phyloP scores from a whole-genome alignment of 2,329 filamentous ascomycete species.

The Aureobasidium sp. region DNA sequence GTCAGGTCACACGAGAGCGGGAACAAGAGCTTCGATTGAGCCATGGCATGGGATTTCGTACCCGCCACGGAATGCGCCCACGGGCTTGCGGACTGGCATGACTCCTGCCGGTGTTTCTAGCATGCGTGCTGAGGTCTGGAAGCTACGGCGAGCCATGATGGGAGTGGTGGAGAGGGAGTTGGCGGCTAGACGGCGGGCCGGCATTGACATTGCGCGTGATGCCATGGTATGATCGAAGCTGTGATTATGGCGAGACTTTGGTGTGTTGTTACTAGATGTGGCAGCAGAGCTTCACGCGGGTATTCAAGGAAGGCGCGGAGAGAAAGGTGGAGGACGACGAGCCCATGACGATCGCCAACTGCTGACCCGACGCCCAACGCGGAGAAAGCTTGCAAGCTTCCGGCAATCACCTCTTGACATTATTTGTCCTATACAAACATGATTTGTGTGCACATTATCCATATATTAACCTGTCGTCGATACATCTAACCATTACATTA shows the following conservation, averaged over 20 bases:
- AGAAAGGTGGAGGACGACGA: no score
- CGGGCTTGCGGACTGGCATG: conserved; percentile 55
- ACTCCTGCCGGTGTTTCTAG: conserved; percentile 23
- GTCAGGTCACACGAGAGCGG: conserved; percentile 1
- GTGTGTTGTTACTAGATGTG: neutral
- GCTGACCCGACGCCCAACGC: no score
- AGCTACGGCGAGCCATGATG: conserved; percentile 27
- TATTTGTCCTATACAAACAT: no score
- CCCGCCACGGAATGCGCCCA: conserved; percentile 67
- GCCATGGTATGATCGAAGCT: conserved; percentile 4
- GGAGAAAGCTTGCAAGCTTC: no score
- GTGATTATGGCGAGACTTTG: neutral
- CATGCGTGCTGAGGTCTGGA: conserved; percentile 33
- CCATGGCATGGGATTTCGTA: no score
- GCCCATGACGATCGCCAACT: no score
- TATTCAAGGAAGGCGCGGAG: neutral
- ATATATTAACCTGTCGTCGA: no score
- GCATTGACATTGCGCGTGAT: conserved; percentile 4
- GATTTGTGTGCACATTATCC: no score
- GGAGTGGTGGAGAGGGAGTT: neutral
- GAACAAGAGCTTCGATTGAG: neutral
- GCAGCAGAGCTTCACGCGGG: no score
- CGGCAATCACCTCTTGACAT: no score
- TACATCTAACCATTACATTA: neutral
- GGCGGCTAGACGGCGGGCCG: conserved; percentile 4